Base-by-base conservation (phyloP, 2,329 filamentous ascomycete species). In the Aspergillus aculeatus region DNA sequence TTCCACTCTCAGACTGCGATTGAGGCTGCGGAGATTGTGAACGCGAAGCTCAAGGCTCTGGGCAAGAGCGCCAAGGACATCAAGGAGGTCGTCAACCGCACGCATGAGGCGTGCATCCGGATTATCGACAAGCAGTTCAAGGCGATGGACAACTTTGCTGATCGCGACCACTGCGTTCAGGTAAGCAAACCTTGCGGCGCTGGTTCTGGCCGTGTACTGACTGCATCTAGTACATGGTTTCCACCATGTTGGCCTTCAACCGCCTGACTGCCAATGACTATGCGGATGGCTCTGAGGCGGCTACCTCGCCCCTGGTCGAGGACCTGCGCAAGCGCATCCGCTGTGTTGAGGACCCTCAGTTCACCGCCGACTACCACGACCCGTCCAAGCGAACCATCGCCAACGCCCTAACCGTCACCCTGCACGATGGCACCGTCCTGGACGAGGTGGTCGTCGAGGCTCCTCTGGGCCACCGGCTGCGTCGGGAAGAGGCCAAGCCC, bases 41-140 rank as follows among this genome's bases (percentile, higher is more conserved):
- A 92, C 84, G 84, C 87, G 77, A 87, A 91, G 78, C 87, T 99
- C 65, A 89, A 90, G 78, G 83, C 86, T 47, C 82, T 90, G 82
- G 94, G 92, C 81, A 96, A 97, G 85, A 90, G 89, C 56, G 92
- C 93, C 59, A 90, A 89, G 68, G 94, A 99, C 78, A 96, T 99
- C 82, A 94, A 96, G 82, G 85, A 85, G 63, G 86, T 99, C 72
- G 92, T 89, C 69, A 96, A 94, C 86, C 89, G 95, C 71, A 99
- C 95, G 9, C 95, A 99, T 82, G 95, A 99, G 81, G 95, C 95
- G 60, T 98, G 95, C 82, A 87, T 99, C 75, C 92, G 95, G 72
- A 99, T 99, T 81, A 99, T 99, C 73, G 95, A 99, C 86, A 99
- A 99, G 86, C 95, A 99, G 82, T 96, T 96, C 86, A 98, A 97